These are phyloP conservation scores for Rheum nobile DNA, from an alignment of 148 eudicot species.

Conservation along the genomic window DNA sequence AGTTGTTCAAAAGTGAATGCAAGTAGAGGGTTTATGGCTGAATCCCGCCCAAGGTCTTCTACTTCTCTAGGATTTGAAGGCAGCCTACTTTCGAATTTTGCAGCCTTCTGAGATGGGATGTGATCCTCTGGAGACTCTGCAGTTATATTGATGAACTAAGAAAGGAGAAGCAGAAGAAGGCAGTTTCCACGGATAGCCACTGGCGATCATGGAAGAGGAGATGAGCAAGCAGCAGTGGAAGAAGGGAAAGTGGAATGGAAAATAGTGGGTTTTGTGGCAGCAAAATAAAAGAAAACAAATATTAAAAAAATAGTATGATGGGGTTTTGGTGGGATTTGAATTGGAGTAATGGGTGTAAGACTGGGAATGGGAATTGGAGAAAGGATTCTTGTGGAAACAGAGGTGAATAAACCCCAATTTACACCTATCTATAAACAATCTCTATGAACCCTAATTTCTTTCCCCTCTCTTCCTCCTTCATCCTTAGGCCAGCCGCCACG, in stretches of 20 bases:
- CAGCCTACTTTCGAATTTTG: conserved; percentile 32
- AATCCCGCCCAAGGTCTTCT: conserved; percentile 58
- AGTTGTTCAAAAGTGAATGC: conserved; percentile 62
- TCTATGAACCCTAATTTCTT: too few species aligned
- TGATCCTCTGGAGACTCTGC: conserved; percentile 35
- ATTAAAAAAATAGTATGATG: neutral
- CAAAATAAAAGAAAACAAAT: neutral
- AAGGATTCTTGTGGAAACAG: conserved; percentile 9
- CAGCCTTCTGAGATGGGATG: conserved; percentile 16
- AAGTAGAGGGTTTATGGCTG: conserved; percentile 45
- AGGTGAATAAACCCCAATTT: too few species aligned
- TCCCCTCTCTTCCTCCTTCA: too few species aligned
- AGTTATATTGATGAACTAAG: neutral
- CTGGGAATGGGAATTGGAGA: neutral
- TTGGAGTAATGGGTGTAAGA: neutral
- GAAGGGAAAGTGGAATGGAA: neutral
- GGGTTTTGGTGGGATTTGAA: neutral
- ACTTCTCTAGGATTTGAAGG: conserved; percentile 90
- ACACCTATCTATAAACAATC: too few species aligned
- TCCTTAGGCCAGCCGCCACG: too few species aligned
- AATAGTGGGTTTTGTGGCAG: neutral
- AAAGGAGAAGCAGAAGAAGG: neutral
- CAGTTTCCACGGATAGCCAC: neutral
- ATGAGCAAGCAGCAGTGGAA: neutral
- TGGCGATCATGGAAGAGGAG: neutral